These are phyloP conservation scores for Trichophyton benhamiae DNA, from an alignment of 2,329 filamentous ascomycete genomes.

Conservation along the genomic window DNA sequence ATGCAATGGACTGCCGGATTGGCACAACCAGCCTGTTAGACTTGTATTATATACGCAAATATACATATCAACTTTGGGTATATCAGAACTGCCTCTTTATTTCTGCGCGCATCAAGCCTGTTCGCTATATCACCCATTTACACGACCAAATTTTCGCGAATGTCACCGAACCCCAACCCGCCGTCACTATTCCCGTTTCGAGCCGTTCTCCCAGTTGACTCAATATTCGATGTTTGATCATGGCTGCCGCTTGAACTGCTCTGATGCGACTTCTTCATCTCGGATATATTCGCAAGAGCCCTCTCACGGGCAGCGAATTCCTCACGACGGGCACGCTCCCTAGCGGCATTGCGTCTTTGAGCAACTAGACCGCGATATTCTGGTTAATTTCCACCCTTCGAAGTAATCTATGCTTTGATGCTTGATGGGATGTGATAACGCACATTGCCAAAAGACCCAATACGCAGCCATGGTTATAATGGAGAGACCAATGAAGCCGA, in stretches of 20 bases:
- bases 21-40: constrained; percentile 22
- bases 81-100: too few relatives aligned
- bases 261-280: constrained; percentile 8
- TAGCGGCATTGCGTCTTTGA: constrained; percentile 18
- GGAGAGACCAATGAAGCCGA: constrained; percentile 26
- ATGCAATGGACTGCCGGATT: constrained; percentile 42
- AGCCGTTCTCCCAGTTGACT: background rate
- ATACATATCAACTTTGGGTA: background rate
- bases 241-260: constrained; percentile 5
- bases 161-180: constrained; percentile 10
- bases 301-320: constrained; percentile 15
- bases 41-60: background rate
- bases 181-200: constrained; percentile 11
- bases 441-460: constrained; percentile 25
- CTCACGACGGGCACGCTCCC: constrained; percentile 25
- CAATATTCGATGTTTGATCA: background rate
- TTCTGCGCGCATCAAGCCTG: background rate
- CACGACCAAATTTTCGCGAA: constrained; percentile 11
- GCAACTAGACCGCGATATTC: constrained; percentile 10
- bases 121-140: constrained; percentile 6
- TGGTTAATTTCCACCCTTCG: background rate
- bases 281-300: background rate
- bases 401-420: too few relatives aligned
- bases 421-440: constrained; percentile 3
- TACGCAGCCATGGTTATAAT: constrained; percentile 25